Conservation (phyloP, 805 yeast genomes). For the Metschnikowia gruessii region DNA sequence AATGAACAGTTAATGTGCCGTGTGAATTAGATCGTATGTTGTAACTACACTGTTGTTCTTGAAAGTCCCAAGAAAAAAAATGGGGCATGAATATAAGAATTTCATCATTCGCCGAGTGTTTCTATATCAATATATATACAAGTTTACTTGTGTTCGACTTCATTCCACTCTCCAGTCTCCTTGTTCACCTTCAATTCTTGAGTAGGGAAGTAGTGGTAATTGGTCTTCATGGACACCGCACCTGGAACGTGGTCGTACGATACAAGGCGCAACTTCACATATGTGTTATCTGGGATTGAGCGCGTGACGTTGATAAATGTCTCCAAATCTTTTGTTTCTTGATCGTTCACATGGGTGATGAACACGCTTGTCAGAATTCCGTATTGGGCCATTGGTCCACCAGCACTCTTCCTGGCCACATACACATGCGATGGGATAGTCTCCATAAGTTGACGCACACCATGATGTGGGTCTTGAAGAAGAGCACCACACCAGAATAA, state of each 20-base stretch:
- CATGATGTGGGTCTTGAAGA: conserved; percentile 87
- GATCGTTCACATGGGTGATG: conserved; percentile 85
- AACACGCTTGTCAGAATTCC: conserved; percentile 76
- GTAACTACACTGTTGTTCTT: too few species aligned
- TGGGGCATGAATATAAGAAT: too few species aligned
- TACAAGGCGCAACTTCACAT: conserved; percentile 75
- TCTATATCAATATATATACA: neutral
- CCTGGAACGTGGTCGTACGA: conserved; percentile 84
- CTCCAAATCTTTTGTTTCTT: conserved; percentile 65
- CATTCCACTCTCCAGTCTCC: conserved; percentile 46
- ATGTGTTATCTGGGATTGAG: conserved; percentile 71
- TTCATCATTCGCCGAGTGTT: neutral
- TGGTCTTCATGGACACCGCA: conserved; percentile 82
- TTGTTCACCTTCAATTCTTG: conserved; percentile 52
- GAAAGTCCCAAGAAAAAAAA: too few species aligned
- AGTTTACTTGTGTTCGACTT: conserved; percentile 44
- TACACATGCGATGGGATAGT: conserved; percentile 81
- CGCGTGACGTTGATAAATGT: conserved; percentile 66
- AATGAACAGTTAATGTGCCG: neutral
- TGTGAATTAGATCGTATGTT: neutral
- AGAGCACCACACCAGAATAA: conserved; percentile 83
- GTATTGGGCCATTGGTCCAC: conserved; percentile 85
- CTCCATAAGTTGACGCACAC: conserved; percentile 80
- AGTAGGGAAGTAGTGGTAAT: conserved; percentile 85
- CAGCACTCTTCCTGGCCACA: conserved; percentile 67